Base-by-base conservation (phyloP, 2,329 filamentous ascomycete genomes). In the Rutstroemia sp. region DNA sequence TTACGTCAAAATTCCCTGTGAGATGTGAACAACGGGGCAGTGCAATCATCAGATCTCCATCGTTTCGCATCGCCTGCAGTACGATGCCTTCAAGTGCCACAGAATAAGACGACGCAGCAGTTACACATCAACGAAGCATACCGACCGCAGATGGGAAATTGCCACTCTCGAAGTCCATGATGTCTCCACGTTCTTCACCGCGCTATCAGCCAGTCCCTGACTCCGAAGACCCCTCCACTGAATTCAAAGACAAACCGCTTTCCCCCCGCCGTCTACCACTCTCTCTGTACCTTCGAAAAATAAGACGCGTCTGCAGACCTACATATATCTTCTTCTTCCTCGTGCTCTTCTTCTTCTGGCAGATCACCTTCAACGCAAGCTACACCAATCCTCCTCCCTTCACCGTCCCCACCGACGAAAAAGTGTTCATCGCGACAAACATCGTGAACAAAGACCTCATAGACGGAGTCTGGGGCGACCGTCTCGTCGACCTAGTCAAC, bases 341-440 rank as follows among this genome's bases (percentile, higher is more conserved):
- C 12, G 17, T 58, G 0, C 9, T 63, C 17, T 61, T 69, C 19
- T 39, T 68, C 5, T 23, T 47, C 34, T 62, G 58, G 60, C 65
- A 69, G 25, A 9, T 65, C 2, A 37, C 60, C 5, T 67, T 77
- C 37, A 73, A 73, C 8, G 72, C 74, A 0, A 77, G 75, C 1
- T 79, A 79, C 60, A 69, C 65, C 7, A 66, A 67, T 30, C 71
- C 70, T 2, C 73, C 72, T 7, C 58, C 65, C 2, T 75, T 76
- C 58, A 75, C 75, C 58, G 75, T 75, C 58, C 62, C 68, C 0
- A 58, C 61, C 46, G 75, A 80, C 50, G 84, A 89, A 68, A 86
- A 83, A 64, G 74, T 90, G n/a, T 90, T 87, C 65, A 87, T 91
- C 51, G 84, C 84, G 1, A 81, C 86, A 16, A 88, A 84, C 64